These are phyloP conservation scores for Chenopodium quinoa DNA, from an alignment of 148 eudicot species.

Conservation along the genomic window DNA sequence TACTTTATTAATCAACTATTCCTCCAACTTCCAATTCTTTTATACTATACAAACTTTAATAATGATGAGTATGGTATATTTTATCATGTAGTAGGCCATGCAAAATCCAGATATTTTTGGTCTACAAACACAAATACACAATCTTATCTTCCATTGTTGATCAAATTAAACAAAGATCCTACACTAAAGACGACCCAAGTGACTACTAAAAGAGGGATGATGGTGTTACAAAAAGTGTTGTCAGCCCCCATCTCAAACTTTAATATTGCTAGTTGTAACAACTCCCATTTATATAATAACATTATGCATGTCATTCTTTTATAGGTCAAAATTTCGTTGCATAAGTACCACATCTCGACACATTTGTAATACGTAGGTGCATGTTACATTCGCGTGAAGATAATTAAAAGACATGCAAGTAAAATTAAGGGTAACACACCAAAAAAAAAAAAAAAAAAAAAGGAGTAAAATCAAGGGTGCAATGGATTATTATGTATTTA, in stretches of 20 bases:
- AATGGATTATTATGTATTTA: too few relatives aligned
- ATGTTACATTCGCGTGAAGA: background rate
- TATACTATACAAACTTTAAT: background rate
- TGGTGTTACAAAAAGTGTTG: background rate
- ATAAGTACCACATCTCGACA: background rate
- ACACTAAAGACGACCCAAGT: background rate
- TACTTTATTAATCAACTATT: background rate
- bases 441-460: too few relatives aligned
- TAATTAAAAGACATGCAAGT: too few relatives aligned
- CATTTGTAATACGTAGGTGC: background rate
- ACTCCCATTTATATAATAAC: background rate
- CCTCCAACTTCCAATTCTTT: background rate
- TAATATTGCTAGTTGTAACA: background rate
- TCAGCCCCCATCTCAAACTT: background rate
- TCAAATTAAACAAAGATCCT: too few relatives aligned
- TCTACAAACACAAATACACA: background rate
- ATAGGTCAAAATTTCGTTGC: background rate
- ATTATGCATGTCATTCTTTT: background rate
- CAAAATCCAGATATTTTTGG: background rate
- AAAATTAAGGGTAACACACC: too few relatives aligned
- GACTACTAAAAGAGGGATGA: background rate
- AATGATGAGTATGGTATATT: background rate
- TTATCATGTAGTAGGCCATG: background rate
- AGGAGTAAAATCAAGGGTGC: too few relatives aligned
- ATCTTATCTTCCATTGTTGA: background rate